A percentile compares a stretch with the other conserved stretches of the same genome.
Conservation (phyloP, 371 early-diverging fungal species). For the Rhizopus microsporus region DNA sequence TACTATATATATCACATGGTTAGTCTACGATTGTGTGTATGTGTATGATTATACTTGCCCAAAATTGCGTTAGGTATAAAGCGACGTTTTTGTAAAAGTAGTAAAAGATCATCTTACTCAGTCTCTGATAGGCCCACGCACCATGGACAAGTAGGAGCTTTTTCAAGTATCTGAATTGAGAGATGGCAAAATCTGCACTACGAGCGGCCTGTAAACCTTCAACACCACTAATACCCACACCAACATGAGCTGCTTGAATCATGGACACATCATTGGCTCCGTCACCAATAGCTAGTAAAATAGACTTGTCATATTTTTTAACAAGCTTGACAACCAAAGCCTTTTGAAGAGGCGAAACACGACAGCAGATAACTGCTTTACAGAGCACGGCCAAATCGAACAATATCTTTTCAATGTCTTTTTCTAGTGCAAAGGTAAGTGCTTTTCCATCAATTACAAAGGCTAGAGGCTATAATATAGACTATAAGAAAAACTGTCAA, state of each 20-base stretch:
- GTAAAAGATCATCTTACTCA: conserved; percentile 73
- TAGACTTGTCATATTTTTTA: conserved; percentile 63
- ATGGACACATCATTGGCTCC: conserved; percentile 98
- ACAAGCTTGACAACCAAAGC: conserved; percentile 84
- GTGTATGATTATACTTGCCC: conserved; percentile 38
- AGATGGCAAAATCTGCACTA: conserved; percentile 85
- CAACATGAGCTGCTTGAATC: conserved; percentile 90
- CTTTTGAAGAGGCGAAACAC: conserved; percentile 95
- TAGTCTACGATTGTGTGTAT: not conserved
- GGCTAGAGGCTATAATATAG: conserved; percentile 52
- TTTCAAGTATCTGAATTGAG: conserved; percentile 77
- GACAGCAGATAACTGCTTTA: conserved; percentile 88
- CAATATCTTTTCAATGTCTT: conserved; percentile 47
- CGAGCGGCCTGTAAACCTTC: conserved; percentile 80
- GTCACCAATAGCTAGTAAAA: conserved; percentile 94
- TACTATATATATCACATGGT: conserved; percentile 23
- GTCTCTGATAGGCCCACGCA: conserved; percentile 76
- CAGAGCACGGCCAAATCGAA: conserved; percentile 55
- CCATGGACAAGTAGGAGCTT: conserved; percentile 82
- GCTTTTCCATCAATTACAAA: conserved; percentile 74
- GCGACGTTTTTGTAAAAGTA: conserved; percentile 88
- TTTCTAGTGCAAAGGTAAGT: conserved; percentile 69
- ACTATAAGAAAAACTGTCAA: not conserved
- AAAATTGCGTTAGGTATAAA: conserved; percentile 70
- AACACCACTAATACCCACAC: conserved; percentile 87